Evolutionary conservation across 2,329 filamentous ascomycete genomes (phyloP).

Genomic region (Alternaria sp.): DNA sequence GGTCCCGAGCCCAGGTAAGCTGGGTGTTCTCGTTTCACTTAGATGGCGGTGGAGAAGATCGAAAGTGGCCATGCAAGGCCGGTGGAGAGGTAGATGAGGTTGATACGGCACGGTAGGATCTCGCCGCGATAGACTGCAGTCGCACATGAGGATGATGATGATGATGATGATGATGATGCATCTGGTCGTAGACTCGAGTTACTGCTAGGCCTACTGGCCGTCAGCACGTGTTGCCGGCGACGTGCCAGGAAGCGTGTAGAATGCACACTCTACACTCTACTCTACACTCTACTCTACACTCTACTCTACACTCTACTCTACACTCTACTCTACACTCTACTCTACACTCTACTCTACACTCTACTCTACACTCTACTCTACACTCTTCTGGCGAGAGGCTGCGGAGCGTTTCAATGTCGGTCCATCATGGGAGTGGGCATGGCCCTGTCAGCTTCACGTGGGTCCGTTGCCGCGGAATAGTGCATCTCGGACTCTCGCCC

Average conservation of each 20-base stretch:
- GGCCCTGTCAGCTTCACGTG: conserved; percentile 29
- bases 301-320: background rate
- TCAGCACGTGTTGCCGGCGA: conserved; percentile 1
- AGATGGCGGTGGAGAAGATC: conserved; percentile 11
- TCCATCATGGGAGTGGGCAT: conserved; percentile 16
- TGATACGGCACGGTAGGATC: conserved; percentile 3
- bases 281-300: background rate
- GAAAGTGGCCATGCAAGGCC: conserved; percentile 10
- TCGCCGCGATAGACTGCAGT: conserved; percentile 5
- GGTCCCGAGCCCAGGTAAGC: background rate
- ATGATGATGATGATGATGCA: too few species aligned
- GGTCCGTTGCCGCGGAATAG: conserved; percentile 25
- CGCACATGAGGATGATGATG: background rate
- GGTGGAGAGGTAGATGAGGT: conserved; percentile 9
- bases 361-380: too few species aligned
- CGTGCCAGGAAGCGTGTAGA: conserved; percentile 3
- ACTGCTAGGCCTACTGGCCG: background rate
- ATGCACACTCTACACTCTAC: background rate
- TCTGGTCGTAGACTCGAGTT: background rate
- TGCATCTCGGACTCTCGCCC: conserved; percentile 17
- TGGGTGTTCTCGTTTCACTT: background rate
- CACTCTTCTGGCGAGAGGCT: conserved; percentile 18
- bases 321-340: background rate
- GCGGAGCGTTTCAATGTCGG: conserved; percentile 21
- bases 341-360: background rate